Evolutionary conservation across 805 yeast species (phyloP).

Genomic region (Kodamaea hsintzibuensis): DNA sequence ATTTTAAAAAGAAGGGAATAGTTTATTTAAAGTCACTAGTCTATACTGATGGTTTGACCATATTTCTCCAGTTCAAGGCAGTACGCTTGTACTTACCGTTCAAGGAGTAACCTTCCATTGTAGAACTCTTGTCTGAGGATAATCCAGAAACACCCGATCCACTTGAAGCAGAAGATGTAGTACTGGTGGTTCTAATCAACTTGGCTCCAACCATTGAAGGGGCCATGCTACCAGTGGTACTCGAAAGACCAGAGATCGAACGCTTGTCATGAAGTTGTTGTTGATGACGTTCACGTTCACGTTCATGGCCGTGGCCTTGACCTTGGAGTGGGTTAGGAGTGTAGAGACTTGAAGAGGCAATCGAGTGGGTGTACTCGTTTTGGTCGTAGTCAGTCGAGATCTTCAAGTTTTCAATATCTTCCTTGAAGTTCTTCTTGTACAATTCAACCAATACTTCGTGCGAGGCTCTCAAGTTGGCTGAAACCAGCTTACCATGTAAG

Average conservation of each 20-base stretch:
- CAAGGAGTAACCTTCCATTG: constrained; percentile 11
- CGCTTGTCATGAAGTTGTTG: constrained; percentile 19
- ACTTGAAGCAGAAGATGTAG: constrained; percentile 24
- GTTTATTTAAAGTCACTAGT: not conserved
- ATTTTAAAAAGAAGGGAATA: not conserved
- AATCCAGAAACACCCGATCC: constrained; percentile 29
- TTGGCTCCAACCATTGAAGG: constrained; percentile 21
- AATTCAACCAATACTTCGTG: constrained; percentile 68
- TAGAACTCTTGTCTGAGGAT: constrained; percentile 22
- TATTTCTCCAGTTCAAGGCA: constrained; percentile 40
- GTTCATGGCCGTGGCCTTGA: constrained; percentile 3
- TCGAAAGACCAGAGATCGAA: constrained; percentile 17
- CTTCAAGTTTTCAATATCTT: constrained; percentile 54
- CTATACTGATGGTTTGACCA: constrained; percentile 13
- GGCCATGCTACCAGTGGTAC: constrained; percentile 9
- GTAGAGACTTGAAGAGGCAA: constrained; percentile 4
- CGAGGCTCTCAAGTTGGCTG: constrained; percentile 54
- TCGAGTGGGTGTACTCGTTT: constrained; percentile 24
- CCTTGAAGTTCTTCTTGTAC: constrained; percentile 64
- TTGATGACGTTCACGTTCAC: constrained; percentile 3
- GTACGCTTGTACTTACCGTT: constrained; percentile 28
- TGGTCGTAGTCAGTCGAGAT: constrained; percentile 36
- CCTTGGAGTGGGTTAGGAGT: constrained; percentile 10
- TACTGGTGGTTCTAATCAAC: constrained; percentile 23
- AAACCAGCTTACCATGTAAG: constrained; percentile 67